Percentiles rank a stretch among this genome's conserved stretches.
Evolutionary conservation across 2,329 filamentous ascomycete genomes (phyloP).

Genomic region (Daldinia eschscholtzii): DNA sequence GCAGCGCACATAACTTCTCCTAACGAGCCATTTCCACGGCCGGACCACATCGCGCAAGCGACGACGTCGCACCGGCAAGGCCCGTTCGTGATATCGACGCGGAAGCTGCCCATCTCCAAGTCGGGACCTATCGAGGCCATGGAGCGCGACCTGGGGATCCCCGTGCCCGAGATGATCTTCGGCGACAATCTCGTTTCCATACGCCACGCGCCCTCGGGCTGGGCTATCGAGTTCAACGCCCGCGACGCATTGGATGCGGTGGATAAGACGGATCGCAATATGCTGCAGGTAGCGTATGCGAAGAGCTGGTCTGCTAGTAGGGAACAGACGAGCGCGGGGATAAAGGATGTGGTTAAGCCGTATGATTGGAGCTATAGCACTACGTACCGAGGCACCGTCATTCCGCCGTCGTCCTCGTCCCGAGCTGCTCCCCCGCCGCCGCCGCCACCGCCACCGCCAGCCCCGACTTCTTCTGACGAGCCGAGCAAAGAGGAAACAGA

Average conservation of each 20-base stretch:
- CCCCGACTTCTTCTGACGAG: too few species aligned
- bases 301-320: conserved; percentile 79
- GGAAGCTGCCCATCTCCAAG: conserved; percentile 95
- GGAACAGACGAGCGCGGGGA: conserved; percentile 85
- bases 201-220: conserved; percentile 78
- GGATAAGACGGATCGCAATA: conserved; percentile 90
- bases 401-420: conserved; percentile 37
- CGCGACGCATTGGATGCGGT: conserved; percentile 90
- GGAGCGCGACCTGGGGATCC: conserved; percentile 81
- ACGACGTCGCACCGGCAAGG: conserved; percentile 70
- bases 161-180: conserved; percentile 98
- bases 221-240: conserved; percentile 85
- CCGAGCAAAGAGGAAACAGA: not conserved
- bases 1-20: conserved; percentile 55
- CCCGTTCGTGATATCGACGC: conserved; percentile 80
- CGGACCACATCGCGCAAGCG: conserved; percentile 63
- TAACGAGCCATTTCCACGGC: conserved; percentile 68
- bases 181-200: conserved; percentile 90
- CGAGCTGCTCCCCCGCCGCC: not conserved
- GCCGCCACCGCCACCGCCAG: conserved; percentile 1
- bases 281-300: conserved; percentile 95
- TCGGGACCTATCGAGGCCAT: conserved; percentile 89
- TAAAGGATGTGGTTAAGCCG: conserved; percentile 93
- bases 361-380: conserved; percentile 99
- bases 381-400: conserved; percentile 80